phyloP scores from a whole-genome alignment of 106 monocot species.

The Dactylorhiza incarnata region DNA sequence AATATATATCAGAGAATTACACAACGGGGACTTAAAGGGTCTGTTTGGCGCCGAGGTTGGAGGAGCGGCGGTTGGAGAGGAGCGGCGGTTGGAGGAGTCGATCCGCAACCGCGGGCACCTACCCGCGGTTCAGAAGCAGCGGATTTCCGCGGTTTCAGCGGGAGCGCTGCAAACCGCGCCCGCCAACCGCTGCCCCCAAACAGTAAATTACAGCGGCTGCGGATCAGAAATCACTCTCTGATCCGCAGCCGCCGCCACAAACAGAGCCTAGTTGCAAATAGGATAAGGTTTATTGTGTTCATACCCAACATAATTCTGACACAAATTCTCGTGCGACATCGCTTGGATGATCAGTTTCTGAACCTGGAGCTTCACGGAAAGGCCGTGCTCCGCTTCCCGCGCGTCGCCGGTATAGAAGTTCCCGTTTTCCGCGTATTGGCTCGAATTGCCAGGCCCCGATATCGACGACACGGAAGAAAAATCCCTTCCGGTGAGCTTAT shows the following conservation, averaged over 20 bases:
- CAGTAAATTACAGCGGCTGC: too few species aligned
- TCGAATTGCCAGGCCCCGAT: constrained; percentile 26
- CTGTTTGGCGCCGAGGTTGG: too few species aligned
- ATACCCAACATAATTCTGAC: constrained; percentile 94
- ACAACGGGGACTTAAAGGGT: too few species aligned
- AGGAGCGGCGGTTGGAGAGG: too few species aligned
- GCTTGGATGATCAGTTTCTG: constrained; percentile 78
- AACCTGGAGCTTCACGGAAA: constrained; percentile 77
- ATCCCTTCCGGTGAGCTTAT: constrained; percentile 84
- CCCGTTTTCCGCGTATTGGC: constrained; percentile 33
- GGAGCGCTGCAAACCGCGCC: too few species aligned
- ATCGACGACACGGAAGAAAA: constrained; percentile 54
- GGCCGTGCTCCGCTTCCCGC: constrained; percentile 69
- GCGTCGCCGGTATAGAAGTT: constrained; percentile 35
- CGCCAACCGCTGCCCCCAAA: too few species aligned
- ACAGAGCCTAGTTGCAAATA: neutral
- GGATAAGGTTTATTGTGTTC: constrained; percentile 6
- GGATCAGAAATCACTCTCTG: too few species aligned
- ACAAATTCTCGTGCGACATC: constrained; percentile 79
- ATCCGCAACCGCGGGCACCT: too few species aligned
- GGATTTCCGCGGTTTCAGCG: too few species aligned
- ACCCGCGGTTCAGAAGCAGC: too few species aligned
- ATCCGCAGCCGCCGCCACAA: too few species aligned
- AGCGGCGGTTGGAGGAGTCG: too few species aligned
- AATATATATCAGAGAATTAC: neutral